These are phyloP conservation scores for Hysterangium stoloniferum DNA, from an alignment of 768 basidiomycete genomes.

Conservation along the genomic window DNA sequence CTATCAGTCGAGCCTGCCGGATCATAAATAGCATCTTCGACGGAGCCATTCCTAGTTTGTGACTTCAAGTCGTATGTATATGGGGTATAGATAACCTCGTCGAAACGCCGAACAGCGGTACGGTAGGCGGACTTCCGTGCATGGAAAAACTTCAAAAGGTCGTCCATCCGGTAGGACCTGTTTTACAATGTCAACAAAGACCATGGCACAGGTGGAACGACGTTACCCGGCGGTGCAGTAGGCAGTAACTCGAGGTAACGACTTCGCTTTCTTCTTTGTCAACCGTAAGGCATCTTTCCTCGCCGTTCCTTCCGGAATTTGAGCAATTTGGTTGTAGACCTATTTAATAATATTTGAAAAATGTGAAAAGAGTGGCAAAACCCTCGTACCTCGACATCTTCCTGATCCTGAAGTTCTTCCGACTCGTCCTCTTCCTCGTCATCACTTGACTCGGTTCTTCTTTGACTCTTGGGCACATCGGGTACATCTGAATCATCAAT, in stretches of 20 bases:
- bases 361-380: not conserved
- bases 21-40: not conserved
- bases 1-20: conserved; percentile 12
- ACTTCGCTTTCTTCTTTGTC: conserved; percentile 93
- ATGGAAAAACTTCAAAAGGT: conserved; percentile 83
- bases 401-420: conserved; percentile 40
- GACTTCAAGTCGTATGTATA: conserved; percentile 59
- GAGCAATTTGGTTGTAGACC: conserved; percentile 92
- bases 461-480: conserved; percentile 17
- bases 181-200: not conserved
- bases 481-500: conserved; percentile 3
- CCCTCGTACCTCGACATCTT: conserved; percentile 48
- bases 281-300: conserved; percentile 81
- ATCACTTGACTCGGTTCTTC: conserved; percentile 25
- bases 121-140: conserved; percentile 77
- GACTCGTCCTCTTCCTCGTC: conserved; percentile 52
- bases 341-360: conserved; percentile 22
- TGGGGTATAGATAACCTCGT: conserved; percentile 91
- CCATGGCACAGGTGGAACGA: not conserved
- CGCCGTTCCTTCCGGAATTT: conserved; percentile 92
- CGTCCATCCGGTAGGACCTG: conserved; percentile 85
- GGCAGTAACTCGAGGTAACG: conserved; percentile 87
- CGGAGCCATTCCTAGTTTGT: conserved; percentile 15
- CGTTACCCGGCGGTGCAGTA: conserved; percentile 86
- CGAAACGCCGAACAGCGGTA: conserved; percentile 80